These are phyloP conservation scores for Arabidopsis arenosa DNA, from an alignment of 345 rosid species.

Conservation along the genomic window DNA sequence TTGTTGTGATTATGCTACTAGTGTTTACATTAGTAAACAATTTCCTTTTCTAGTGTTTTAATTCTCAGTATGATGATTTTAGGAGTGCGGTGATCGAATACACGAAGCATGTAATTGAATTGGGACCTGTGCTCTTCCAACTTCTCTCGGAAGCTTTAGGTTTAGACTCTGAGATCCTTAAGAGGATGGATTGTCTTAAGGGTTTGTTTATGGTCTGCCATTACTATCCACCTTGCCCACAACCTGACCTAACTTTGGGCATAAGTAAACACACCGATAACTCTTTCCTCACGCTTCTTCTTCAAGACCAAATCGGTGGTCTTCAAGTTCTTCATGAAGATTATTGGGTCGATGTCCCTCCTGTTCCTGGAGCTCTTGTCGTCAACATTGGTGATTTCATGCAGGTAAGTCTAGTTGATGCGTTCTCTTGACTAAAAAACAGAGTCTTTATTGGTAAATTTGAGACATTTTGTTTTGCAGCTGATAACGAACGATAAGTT, in stretches of 20 bases:
- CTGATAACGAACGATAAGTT: conserved; percentile 38
- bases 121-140: conserved; percentile 32
- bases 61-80: neutral
- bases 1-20: neutral
- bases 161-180: conserved; percentile 29
- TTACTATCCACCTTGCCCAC: conserved; percentile 52
- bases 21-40: neutral
- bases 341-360: conserved; percentile 47
- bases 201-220: conserved; percentile 34
- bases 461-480: conserved; percentile 16
- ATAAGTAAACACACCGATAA: conserved; percentile 42
- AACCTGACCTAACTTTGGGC: conserved; percentile 50
- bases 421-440: neutral
- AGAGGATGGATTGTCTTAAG: conserved; percentile 38
- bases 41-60: neutral
- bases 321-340: conserved; percentile 48
- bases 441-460: neutral
- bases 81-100: conserved; percentile 38
- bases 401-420: conserved; percentile 29
- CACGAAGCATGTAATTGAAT: conserved; percentile 33
- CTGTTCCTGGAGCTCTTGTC: conserved; percentile 43
- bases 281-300: conserved; percentile 42
- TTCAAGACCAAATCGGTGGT: conserved; percentile 52
- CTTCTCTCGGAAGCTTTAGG: conserved; percentile 51
- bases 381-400: conserved; percentile 49